These are phyloP conservation scores for Tulasnella calospora DNA, from an alignment of 768 basidiomycete species.

Conservation along the genomic window DNA sequence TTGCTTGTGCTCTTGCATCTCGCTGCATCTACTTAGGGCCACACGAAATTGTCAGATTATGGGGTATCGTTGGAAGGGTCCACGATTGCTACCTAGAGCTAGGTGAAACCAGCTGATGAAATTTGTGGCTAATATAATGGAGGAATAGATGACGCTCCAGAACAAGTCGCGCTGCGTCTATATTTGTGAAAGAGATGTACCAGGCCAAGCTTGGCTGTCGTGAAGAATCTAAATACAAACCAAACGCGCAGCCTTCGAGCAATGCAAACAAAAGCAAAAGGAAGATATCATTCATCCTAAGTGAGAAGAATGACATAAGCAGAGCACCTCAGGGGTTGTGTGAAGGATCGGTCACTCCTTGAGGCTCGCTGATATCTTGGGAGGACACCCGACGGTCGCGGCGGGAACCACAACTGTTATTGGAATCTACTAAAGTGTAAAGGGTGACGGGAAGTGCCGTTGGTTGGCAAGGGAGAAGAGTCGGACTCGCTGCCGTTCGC, in stretches of 20 bases:
- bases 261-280: too few relatives aligned
- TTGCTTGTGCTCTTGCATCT: too few relatives aligned
- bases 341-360: too few relatives aligned
- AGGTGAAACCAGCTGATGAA: too few relatives aligned
- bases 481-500: neutral
- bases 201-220: constrained; percentile 64
- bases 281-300: neutral
- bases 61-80: too few relatives aligned
- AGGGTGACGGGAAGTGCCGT: neutral
- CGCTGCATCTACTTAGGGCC: too few relatives aligned
- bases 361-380: neutral
- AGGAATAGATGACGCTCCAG: constrained; percentile 39
- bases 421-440: neutral
- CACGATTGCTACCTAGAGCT: too few relatives aligned
- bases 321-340: constrained; percentile 42
- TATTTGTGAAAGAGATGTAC: constrained; percentile 73
- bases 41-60: too few relatives aligned
- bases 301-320: constrained; percentile 10
- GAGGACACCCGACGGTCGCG: neutral
- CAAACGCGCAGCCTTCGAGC: neutral
- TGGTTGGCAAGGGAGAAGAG: neutral
- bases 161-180: constrained; percentile 59
- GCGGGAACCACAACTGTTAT: neutral
- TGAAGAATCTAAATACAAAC: constrained; percentile 53
- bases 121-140: too few relatives aligned